These are phyloP conservation scores for Ascoidea asiatica DNA, from an alignment of 805 yeast genomes.

Conservation along the genomic window DNA sequence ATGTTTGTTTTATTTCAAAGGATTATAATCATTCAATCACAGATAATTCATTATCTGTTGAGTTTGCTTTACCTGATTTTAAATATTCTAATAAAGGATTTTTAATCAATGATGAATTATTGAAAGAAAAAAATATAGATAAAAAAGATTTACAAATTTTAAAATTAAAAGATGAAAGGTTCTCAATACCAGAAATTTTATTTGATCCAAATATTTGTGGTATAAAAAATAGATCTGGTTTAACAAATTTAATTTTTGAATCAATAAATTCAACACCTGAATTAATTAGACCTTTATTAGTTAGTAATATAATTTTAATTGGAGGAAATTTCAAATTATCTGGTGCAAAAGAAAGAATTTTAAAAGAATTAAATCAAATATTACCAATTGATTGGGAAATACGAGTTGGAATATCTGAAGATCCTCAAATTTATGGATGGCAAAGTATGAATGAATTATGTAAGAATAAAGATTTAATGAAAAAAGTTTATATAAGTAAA, in stretches of 20 bases:
- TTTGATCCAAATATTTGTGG: constrained; percentile 80
- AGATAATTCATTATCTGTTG: constrained; percentile 27
- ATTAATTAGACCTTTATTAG: constrained; percentile 56
- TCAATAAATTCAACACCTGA: constrained; percentile 64
- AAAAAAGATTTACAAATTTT: constrained; percentile 50
- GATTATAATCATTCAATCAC: constrained; percentile 32
- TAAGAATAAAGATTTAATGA: constrained; percentile 18
- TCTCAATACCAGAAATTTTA: constrained; percentile 73
- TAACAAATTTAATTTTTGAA: constrained; percentile 57
- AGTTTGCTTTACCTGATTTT: constrained; percentile 80
- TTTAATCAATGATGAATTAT: constrained; percentile 25
- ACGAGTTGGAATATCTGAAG: constrained; percentile 26
- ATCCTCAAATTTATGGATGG: constrained; percentile 51
- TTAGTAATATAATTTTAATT: constrained; percentile 62
- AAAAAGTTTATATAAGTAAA: constrained; percentile 48
- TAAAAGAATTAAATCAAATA: constrained; percentile 48
- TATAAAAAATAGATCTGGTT: constrained; percentile 60
- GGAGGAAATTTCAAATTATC: constrained; percentile 79
- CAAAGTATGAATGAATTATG: constrained; percentile 36
- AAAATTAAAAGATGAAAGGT: constrained; percentile 68
- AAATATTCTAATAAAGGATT: constrained; percentile 71
- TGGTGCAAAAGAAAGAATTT: constrained; percentile 50
- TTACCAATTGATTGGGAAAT: constrained; percentile 63
- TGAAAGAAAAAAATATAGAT: constrained; percentile 14
- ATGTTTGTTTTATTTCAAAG: constrained; percentile 51